phyloP scores from a whole-genome alignment of 2,329 filamentous ascomycete species.

The Fusarium cyanostomum region DNA sequence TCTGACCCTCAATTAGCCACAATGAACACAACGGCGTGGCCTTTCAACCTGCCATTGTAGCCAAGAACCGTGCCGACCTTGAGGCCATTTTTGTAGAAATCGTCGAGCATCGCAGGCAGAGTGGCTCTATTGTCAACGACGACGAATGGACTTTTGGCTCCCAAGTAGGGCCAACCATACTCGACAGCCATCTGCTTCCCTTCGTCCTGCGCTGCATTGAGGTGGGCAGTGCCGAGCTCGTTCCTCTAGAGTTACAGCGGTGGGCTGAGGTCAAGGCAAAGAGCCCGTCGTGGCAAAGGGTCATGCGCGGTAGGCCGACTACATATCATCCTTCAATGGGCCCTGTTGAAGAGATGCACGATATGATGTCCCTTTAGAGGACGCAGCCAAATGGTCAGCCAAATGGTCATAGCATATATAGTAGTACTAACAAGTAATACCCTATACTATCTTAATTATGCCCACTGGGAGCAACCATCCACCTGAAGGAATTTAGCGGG shows the following conservation, averaged over 20 bases:
- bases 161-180: conserved; percentile 15
- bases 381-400: too few relatives aligned
- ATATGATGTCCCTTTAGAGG: conserved; percentile 21
- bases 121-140: neutral
- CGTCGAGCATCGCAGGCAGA: conserved; percentile 6
- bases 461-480: too few relatives aligned
- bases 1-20: neutral
- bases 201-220: conserved; percentile 20
- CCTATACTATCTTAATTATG: too few relatives aligned
- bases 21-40: conserved; percentile 13
- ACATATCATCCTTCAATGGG: conserved; percentile 25
- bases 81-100: conserved; percentile 7
- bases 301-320: conserved; percentile 22
- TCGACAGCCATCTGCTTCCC: conserved; percentile 24
- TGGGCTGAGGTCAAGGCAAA: conserved; percentile 17
- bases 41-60: conserved; percentile 13
- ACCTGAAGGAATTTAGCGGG: too few relatives aligned
- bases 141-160: conserved; percentile 17
- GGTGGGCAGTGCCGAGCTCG: conserved; percentile 11
- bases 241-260: conserved; percentile 10
- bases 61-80: conserved; percentile 4
- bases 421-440: too few relatives aligned
- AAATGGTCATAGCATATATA: too few relatives aligned
- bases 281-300: conserved; percentile 11
- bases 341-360: conserved; percentile 18